Percentiles rank a stretch among this genome's conserved stretches.
Conservation (phyloP, 208 protist genomes). For the Wallacemonas sp. region DNA sequence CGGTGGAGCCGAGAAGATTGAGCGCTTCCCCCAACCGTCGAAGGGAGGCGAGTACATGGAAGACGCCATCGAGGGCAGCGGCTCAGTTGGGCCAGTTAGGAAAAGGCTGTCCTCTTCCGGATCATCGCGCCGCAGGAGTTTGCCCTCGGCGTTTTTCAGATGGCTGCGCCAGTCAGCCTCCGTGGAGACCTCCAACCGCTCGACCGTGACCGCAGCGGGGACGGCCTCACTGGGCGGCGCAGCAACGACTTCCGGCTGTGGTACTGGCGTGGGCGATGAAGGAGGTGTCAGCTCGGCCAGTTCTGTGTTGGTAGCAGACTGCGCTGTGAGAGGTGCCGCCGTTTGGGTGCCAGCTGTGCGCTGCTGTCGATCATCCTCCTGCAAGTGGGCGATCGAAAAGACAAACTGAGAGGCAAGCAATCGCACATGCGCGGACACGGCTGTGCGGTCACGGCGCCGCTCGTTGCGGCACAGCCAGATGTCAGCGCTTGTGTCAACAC, state of each 20-base stretch:
- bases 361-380: slow-evolving; percentile 4
- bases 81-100: background rate
- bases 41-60: background rate
- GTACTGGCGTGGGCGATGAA: background rate
- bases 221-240: too few species aligned
- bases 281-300: background rate
- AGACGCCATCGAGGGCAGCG: background rate
- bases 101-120: background rate
- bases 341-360: slow-evolving; percentile 47
- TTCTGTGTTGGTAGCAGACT: slow-evolving; percentile 29
- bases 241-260: too few species aligned
- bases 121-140: slow-evolving; percentile 29
- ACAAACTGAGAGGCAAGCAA: slow-evolving; percentile 39
- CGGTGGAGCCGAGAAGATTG: slow-evolving; percentile 16
- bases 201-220: too few species aligned
- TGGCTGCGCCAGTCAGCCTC: slow-evolving; percentile 38
- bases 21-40: background rate
- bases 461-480: slow-evolving; percentile 34
- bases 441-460: slow-evolving; percentile 39
- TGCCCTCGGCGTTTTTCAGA: slow-evolving; percentile 48
- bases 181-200: slow-evolving; percentile 8
- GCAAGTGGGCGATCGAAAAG: slow-evolving; percentile 31
- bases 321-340: slow-evolving; percentile 21
- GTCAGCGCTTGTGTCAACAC: too few species aligned
- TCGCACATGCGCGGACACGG: slow-evolving; percentile 38